Evolutionary conservation across 306 rosid species (phyloP).

Genomic region (Biancaea sappan): DNA sequence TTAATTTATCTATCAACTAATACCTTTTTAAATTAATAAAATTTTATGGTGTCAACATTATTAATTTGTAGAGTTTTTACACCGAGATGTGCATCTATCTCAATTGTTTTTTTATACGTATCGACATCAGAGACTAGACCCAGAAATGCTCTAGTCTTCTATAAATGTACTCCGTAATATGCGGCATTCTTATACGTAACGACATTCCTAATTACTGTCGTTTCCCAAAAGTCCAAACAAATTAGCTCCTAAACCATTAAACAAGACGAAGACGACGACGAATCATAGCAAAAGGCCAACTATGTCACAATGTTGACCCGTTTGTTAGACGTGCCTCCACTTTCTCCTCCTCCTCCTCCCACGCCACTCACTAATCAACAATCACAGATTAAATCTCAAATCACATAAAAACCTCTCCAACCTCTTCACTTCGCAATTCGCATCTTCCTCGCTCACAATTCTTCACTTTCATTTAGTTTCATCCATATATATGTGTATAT

Average conservation of each 20-base stretch:
- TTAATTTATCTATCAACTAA: no score
- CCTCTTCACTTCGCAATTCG: not conserved
- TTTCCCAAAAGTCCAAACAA: not conserved
- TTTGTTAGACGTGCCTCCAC: slow-evolving; percentile 36
- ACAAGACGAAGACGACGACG: not conserved
- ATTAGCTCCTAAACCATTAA: not conserved
- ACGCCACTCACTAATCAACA: not conserved
- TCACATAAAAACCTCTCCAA: not conserved
- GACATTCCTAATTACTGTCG: not conserved
- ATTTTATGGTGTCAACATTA: no score
- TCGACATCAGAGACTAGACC: no score
- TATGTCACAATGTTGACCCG: not conserved
- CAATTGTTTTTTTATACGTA: no score
- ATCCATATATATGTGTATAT: no score
- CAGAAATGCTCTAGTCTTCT: no score
- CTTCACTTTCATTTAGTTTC: not conserved
- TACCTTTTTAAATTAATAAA: no score
- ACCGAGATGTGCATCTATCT: no score
- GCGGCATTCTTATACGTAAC: no score
- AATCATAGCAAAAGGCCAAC: not conserved
- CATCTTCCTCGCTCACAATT: not conserved
- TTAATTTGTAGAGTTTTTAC: no score
- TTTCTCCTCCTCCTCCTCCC: not conserved
- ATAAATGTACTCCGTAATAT: no score
- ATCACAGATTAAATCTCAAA: no score